Evolutionary conservation across 306 rosid genomes (phyloP), one percentile per base, ranked within the genome.

Genomic region (Sicyos baderoa): DNA sequence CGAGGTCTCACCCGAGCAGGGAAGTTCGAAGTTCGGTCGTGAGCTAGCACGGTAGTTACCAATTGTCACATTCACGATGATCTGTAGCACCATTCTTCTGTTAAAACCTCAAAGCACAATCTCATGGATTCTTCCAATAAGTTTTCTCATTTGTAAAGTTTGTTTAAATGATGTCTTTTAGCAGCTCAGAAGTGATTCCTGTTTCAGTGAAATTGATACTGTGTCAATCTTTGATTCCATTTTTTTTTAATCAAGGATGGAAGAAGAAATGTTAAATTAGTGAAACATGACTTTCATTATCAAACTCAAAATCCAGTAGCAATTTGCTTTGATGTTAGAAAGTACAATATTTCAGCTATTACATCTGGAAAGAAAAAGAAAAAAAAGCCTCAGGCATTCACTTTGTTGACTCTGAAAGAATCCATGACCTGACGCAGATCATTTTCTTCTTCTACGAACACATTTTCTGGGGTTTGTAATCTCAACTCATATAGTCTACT

Each of bases 381-480:
- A 5, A n/a, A 37, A 16, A 59, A 47, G 49, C 68, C 55, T 32
- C 32, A 78, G 50, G 47, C 79, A 51, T 65, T 40, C 74, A 85
- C 72, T 87, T 85, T 88, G 88, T 82, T 88, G n/a, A 88, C 98
- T 51, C 97, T 80, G 73, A 93, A 93, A 4, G 98, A 89, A 53
- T 86, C 88, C 96, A 93, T 89, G 55, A 88, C 83, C 78, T 52
- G 85, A 45, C 96, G 98, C 75, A 93, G 84, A 42, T 89, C 94
- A 65, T 42, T 57, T 79, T 89, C 97, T 53, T 86, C 98, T 82
- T 93, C 86, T 47, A 72, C 14, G 47, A 89, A 93, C 6, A 86
- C 94, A 81, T 85, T 89, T 75, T 93, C 99, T 5, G 99, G 97
- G 2, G 84, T 78, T 55, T 93, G 96, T 76, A 93, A 79, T 88